These are phyloP conservation scores for Solanum megistacrolobum DNA, from an alignment of 257 asterid genomes.

Conservation along the genomic window DNA sequence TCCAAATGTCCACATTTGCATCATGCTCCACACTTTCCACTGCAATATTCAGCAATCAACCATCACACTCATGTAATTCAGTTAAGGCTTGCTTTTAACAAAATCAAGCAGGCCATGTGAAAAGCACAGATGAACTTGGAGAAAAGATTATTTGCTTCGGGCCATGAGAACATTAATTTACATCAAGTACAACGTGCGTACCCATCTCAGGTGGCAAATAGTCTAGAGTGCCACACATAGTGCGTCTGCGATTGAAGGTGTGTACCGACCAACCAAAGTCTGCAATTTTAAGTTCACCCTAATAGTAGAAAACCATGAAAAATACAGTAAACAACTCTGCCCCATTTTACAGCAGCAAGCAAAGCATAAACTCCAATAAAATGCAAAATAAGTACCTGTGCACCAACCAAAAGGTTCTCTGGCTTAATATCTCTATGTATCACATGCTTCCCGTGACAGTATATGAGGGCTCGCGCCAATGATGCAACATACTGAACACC, in stretches of 20 bases:
- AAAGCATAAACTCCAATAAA: not conserved
- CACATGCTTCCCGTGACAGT: constrained; percentile 98
- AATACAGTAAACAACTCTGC: not conserved
- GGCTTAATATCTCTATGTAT: constrained; percentile 97
- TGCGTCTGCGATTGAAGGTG: constrained; percentile 87
- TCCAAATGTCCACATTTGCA: constrained; percentile 93
- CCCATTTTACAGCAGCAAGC: not conserved
- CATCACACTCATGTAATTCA: not conserved
- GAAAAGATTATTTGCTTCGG: not conserved
- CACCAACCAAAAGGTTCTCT: constrained; percentile 91
- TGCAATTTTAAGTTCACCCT: constrained; percentile 97
- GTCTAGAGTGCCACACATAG: constrained; percentile 98
- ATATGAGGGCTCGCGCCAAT: constrained; percentile 88
- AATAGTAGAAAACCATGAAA: not conserved
- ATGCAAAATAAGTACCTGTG: constrained; percentile 39
- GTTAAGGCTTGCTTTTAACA: not conserved
- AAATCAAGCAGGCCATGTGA: not conserved
- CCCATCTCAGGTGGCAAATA: constrained; percentile 99
- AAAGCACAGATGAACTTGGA: not conserved
- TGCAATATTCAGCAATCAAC: constrained; percentile 9
- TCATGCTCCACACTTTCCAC: constrained; percentile 98
- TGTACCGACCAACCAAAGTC: constrained; percentile 99
- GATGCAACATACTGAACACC: constrained; percentile 76
- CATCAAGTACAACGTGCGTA: constrained; percentile 12
- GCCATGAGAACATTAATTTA: not conserved